Conservation (phyloP, 768 basidiomycete species). For the Tylopilus sp. region DNA sequence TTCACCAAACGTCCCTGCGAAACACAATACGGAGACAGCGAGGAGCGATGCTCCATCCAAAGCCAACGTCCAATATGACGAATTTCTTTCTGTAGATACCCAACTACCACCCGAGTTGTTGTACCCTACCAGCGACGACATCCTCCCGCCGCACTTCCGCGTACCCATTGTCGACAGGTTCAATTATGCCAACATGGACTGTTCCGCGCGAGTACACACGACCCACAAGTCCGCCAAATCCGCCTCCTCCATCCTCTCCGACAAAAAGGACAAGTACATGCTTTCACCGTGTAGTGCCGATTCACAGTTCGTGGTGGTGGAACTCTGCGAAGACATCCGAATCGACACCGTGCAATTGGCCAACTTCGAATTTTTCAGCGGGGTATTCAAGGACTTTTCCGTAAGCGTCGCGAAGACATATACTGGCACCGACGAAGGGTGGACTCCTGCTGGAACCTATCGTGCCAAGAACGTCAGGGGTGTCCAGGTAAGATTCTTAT, state of each 20-base stretch:
- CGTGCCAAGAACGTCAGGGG: slow-evolving; percentile 88
- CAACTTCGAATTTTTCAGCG: slow-evolving; percentile 97
- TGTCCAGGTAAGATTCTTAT: slow-evolving; percentile 63
- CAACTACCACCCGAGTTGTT: slow-evolving; percentile 14
- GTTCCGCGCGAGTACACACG: slow-evolving; percentile 87
- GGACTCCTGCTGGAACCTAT: slow-evolving; percentile 74
- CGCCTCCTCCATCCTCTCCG: slow-evolving; percentile 76
- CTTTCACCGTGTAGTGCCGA: slow-evolving; percentile 76
- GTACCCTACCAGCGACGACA: slow-evolving; percentile 14
- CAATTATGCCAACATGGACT: slow-evolving; percentile 92
- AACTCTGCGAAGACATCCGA: slow-evolving; percentile 95
- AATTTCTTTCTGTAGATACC: slow-evolving; percentile 4
- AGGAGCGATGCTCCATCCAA: slow-evolving; percentile 2
- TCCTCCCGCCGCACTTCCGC: slow-evolving; percentile 57
- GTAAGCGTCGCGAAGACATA: slow-evolving; percentile 87
- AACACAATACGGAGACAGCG: slow-evolving; percentile 3
- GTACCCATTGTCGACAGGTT: slow-evolving; percentile 83
- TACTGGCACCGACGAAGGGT: slow-evolving; percentile 53
- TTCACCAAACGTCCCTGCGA: slow-evolving; percentile 26
- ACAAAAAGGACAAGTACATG: slow-evolving; percentile 94
- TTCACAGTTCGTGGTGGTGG: slow-evolving; percentile 82
- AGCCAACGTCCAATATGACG: neutral
- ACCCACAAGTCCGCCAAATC: slow-evolving; percentile 82
- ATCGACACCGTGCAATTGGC: slow-evolving; percentile 96
- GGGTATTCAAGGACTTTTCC: slow-evolving; percentile 89